Evolutionary conservation across 1,139 yeast genomes (phyloP), one percentile per base, ranked within the genome.

Genomic region (Saccharomyces hybrid): DNA sequence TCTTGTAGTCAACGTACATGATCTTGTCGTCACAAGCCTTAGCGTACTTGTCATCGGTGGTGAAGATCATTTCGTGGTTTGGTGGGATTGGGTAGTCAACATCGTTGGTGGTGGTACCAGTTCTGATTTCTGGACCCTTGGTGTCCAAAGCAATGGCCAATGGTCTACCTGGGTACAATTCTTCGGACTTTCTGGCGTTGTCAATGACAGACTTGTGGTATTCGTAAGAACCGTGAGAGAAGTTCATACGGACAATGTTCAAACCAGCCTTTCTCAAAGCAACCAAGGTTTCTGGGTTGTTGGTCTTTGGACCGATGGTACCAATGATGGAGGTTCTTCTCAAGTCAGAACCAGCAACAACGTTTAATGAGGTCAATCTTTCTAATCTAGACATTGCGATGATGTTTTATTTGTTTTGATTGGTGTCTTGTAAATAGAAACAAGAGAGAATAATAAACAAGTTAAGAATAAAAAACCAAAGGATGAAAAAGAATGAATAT

Each of bases 61-160:
- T 78, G 80, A 93, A 88, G 70, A 78, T 83, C 95, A 93, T 88
- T 74, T 87, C 91, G 74, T 90, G 97, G 75, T 84, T 84, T 56
- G 95, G 81, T 47, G 81, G 76, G 69, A 95, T 86, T 68, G 96
- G 87, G 76, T 74, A 88, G 73, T 93, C 99, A 61, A 77, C 75
- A 57, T 81, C 87, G 66, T 81, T 88, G 58, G 77, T 72, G 65
- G 99, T 95, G 73, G 89, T 84, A 76, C 99, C 99, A 55, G 99
- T 91, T 82, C 99, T 88, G 77, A 93, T 93, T 79, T 95, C 99
- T 62, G 99, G 99, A 65, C 99, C 99, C 82, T 93, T 95, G 73
- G 99, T 95, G 76, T 93, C 99, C 69, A 93, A 83, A 63, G 99
- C 99, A 75, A 93, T 90, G 61, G 97, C 98, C 70, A 93, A 81